These are phyloP conservation scores for Lophiotrema nucula DNA, from an alignment of 495 filamentous ascomycete genomes.

Conservation along the genomic window DNA sequence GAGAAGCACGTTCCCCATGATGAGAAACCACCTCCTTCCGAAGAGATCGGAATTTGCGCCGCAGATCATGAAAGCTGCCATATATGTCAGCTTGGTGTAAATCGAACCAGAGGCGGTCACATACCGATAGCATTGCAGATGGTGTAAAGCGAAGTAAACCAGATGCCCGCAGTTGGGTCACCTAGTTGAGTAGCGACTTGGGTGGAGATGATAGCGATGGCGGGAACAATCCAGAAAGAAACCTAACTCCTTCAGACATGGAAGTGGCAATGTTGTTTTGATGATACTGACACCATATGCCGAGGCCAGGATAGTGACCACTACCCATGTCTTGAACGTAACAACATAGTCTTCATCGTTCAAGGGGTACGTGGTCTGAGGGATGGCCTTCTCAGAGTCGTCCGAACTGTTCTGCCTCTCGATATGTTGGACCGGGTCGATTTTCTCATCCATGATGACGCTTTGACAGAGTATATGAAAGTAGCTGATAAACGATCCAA, in stretches of 20 bases:
- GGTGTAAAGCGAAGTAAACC: slow-evolving; percentile 20
- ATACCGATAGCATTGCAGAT: slow-evolving; percentile 18
- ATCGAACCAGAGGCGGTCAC: not conserved
- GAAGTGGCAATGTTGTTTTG: not conserved
- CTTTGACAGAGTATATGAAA: too few species aligned
- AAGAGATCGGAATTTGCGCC: slow-evolving; percentile 22
- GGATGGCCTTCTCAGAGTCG: slow-evolving; percentile 3
- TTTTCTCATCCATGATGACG: slow-evolving; percentile 11
- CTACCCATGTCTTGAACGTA: slow-evolving; percentile 28
- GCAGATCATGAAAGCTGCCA: slow-evolving; percentile 31
- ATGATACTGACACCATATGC: slow-evolving; percentile 15
- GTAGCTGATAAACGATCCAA: too few species aligned
- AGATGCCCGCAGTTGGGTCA: slow-evolving; percentile 5
- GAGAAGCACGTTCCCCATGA: slow-evolving; percentile 13
- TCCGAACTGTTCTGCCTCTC: not conserved
- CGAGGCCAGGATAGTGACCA: slow-evolving; percentile 11
- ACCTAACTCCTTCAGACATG: slow-evolving; percentile 29
- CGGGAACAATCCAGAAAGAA: slow-evolving; percentile 17
- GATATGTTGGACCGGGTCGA: slow-evolving; percentile 1
- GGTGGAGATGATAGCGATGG: slow-evolving; percentile 6
- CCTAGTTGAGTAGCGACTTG: slow-evolving; percentile 18
- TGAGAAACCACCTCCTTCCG: slow-evolving; percentile 21
- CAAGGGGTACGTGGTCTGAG: not conserved
- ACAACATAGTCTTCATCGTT: slow-evolving; percentile 14
- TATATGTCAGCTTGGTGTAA: not conserved